phyloP scores from a whole-genome alignment of 2,329 filamentous ascomycete species.

The Whalleya microplaca region DNA sequence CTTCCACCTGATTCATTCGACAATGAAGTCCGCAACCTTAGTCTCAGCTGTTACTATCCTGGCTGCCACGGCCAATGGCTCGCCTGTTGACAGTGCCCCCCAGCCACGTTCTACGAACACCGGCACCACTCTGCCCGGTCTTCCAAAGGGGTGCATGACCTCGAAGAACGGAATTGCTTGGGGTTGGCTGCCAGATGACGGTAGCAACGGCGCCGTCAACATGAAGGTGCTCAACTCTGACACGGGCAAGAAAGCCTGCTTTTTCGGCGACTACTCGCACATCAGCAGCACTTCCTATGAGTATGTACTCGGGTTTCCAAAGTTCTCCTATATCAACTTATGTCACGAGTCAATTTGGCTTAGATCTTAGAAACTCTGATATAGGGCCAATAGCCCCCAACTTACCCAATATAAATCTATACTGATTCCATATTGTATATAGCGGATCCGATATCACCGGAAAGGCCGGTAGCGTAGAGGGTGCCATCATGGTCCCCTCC shows the following conservation, averaged over 20 bases:
- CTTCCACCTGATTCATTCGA: not conserved
- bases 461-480: constrained; percentile 16
- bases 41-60: not conserved
- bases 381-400: not conserved
- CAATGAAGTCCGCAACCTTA: not conserved
- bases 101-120: not conserved
- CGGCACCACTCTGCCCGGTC: not conserved
- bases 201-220: constrained; percentile 11
- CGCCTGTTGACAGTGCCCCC: not conserved
- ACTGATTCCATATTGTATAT: not conserved
- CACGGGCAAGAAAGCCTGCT: constrained; percentile 24
- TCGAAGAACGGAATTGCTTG: constrained; percentile 24
- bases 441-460: constrained; percentile 23
- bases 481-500: constrained; percentile 29
- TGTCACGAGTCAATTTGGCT: too few species aligned
- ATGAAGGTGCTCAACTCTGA: constrained; percentile 14
- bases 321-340: too few species aligned
- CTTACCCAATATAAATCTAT: too few species aligned
- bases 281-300: constrained; percentile 24
- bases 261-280: constrained; percentile 28
- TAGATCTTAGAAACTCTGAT: too few species aligned
- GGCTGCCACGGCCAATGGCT: not conserved
- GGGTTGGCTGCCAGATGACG: constrained; percentile 31
- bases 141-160: constrained; percentile 5
- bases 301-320: not conserved